A percentile compares a stretch with the other conserved stretches of the same genome.
Evolutionary conservation across 2,329 filamentous ascomycete species (phyloP).

Genomic region (Chaetothyriales sp.): DNA sequence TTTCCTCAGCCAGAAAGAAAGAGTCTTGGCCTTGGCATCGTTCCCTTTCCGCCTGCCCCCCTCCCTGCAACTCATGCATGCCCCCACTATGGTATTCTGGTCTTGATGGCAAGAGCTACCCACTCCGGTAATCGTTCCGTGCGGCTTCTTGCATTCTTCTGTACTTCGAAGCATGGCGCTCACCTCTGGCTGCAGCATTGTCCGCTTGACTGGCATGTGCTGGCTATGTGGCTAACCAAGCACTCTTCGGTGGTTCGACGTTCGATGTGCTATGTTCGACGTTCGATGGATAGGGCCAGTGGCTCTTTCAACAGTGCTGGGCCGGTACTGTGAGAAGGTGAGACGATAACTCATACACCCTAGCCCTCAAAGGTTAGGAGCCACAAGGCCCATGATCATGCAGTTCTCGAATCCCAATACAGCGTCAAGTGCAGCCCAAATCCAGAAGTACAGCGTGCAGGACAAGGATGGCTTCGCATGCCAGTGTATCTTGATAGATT

Average conservation of each 20-base stretch:
- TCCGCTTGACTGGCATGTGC: neutral
- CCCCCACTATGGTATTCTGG: neutral
- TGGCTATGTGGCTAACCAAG: neutral
- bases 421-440: neutral
- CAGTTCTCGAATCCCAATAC: neutral
- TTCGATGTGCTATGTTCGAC: too few species aligned
- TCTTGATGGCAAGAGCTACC: neutral
- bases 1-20: neutral
- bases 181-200: neutral
- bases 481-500: neutral
- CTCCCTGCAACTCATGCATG: neutral
- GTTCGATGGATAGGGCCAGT: too few species aligned
- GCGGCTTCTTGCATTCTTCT: neutral
- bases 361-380: too few species aligned
- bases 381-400: too few species aligned
- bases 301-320: too few species aligned
- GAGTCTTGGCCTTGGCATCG: neutral
- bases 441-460: too few species aligned
- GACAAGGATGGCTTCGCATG: neutral
- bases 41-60: neutral
- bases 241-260: too few species aligned
- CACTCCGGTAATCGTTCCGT: neutral
- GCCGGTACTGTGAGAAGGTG: too few species aligned
- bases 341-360: too few species aligned
- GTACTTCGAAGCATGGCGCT: neutral